These are phyloP conservation scores for Populus tremula DNA, from an alignment of 345 rosid genomes.

Conservation along the genomic window DNA sequence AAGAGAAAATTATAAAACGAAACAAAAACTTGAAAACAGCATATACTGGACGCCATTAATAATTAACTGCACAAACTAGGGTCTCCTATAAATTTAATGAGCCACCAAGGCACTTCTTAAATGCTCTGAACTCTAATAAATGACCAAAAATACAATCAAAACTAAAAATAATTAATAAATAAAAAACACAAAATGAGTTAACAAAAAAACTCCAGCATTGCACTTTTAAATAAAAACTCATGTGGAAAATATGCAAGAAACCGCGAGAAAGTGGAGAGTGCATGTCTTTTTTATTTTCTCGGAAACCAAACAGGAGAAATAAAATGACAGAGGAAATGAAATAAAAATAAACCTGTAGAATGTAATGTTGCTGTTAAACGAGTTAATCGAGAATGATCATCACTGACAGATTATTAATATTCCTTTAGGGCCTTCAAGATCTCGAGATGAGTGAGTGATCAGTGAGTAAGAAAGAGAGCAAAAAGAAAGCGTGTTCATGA, in stretches of 20 bases:
- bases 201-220: background rate
- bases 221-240: background rate
- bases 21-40: background rate
- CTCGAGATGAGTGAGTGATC: background rate
- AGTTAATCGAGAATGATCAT: background rate
- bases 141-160: background rate
- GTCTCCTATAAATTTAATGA: background rate
- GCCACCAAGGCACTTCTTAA: background rate
- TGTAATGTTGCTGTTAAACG: background rate
- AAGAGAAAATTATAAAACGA: background rate
- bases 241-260: background rate
- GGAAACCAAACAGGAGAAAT: slow-evolving; percentile 1
- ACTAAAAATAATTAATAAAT: background rate
- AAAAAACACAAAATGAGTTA: background rate
- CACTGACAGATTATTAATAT: background rate
- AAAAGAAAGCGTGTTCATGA: background rate
- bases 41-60: background rate
- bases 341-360: background rate
- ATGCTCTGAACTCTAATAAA: background rate
- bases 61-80: background rate
- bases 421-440: background rate
- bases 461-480: background rate
- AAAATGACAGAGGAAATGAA: background rate
- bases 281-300: background rate
- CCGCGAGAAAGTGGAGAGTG: background rate